Evolutionary conservation across 208 protist species (phyloP).

Genomic region (Balamuthia mandrillaris): DNA sequence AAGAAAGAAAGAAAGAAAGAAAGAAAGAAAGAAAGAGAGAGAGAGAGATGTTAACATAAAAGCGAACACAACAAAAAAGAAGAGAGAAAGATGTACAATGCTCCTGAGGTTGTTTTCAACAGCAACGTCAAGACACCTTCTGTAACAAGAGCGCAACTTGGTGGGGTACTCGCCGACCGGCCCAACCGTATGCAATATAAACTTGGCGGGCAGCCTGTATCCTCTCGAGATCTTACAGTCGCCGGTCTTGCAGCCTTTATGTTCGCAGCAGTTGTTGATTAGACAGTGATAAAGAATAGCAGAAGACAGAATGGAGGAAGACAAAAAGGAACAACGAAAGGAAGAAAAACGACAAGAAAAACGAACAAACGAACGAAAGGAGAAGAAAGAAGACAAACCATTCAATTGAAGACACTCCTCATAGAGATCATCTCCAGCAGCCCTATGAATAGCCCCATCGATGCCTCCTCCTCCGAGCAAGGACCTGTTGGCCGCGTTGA

Average conservation of each 20-base stretch:
- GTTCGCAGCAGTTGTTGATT: background rate
- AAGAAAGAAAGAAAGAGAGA: background rate
- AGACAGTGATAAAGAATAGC: background rate
- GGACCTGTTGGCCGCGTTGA: slow-evolving; percentile 53
- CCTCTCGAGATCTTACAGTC: slow-evolving; percentile 46
- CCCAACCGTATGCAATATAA: slow-evolving; percentile 60
- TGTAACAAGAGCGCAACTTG: background rate
- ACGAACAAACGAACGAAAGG: background rate
- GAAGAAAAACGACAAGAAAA: background rate
- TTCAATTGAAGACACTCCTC: background rate
- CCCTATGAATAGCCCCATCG: slow-evolving; percentile 56
- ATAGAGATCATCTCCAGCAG: background rate
- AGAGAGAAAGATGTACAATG: background rate
- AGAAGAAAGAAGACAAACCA: background rate
- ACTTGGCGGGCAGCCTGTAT: slow-evolving; percentile 44
- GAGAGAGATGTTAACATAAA: background rate
- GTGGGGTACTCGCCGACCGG: background rate
- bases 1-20: background rate
- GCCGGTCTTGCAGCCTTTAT: slow-evolving; percentile 51
- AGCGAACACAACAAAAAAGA: slow-evolving; percentile 61
- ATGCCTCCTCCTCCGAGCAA: slow-evolving; percentile 61
- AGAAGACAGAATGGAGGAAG: too few species aligned
- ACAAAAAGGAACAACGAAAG: background rate
- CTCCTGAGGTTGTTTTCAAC: background rate
- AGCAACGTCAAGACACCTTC: background rate